These are phyloP conservation scores for Berkeleyomyces basicola DNA, from an alignment of 2,329 filamentous ascomycete genomes.

Conservation along the genomic window DNA sequence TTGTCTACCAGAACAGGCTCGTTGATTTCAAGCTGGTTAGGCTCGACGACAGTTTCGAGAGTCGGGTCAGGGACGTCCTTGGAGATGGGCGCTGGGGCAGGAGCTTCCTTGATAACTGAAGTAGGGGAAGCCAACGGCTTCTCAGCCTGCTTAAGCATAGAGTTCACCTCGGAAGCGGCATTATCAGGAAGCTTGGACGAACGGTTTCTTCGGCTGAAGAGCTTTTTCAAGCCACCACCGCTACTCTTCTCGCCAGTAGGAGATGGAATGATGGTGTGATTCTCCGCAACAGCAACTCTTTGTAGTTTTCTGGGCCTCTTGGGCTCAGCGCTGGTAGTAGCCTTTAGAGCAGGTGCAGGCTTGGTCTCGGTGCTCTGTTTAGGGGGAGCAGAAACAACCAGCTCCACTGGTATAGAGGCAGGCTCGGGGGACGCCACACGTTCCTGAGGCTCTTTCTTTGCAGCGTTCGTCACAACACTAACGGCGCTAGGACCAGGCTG, in stretches of 20 bases:
- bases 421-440: conserved; percentile 26
- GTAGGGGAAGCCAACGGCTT: conserved; percentile 18
- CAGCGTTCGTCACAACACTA: conserved; percentile 21
- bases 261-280: conserved; percentile 16
- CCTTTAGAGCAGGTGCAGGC: conserved; percentile 17
- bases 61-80: conserved; percentile 12
- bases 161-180: conserved; percentile 33
- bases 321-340: conserved; percentile 3
- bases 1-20: conserved; percentile 3
- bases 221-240: conserved; percentile 40
- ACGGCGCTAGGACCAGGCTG: conserved; percentile 15
- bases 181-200: conserved; percentile 39
- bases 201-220: conserved; percentile 49
- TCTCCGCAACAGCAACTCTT: conserved; percentile 30
- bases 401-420: conserved; percentile 11
- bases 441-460: conserved; percentile 21
- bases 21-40: background rate
- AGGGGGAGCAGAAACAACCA: conserved; percentile 3
- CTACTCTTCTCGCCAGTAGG: conserved; percentile 16
- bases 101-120: conserved; percentile 17
- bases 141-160: conserved; percentile 30
- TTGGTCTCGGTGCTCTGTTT: conserved; percentile 11
- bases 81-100: conserved; percentile 15
- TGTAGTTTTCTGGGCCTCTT: conserved; percentile 33
- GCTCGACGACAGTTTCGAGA: background rate